Percentiles rank a stretch among this genome's conserved stretches.
Evolutionary conservation across 2,329 filamentous ascomycete genomes (phyloP).

Genomic region (Mycosphaerelloides madeirae): DNA sequence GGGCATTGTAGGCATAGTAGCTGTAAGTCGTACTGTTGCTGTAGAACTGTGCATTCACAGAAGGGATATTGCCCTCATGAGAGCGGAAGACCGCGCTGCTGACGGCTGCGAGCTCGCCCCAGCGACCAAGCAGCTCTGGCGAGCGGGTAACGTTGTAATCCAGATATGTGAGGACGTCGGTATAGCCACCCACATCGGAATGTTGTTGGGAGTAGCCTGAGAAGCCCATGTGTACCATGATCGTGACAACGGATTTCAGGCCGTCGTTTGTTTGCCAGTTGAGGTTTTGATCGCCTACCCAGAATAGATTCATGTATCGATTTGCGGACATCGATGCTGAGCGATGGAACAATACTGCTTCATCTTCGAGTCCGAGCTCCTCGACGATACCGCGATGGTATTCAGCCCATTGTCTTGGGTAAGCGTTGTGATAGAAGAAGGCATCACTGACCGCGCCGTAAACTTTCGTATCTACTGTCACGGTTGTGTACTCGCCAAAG

Average conservation of each 20-base stretch:
- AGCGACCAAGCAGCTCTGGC: slow-evolving; percentile 35
- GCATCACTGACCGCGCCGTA: slow-evolving; percentile 28
- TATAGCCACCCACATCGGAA: slow-evolving; percentile 37
- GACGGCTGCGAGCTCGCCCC: slow-evolving; percentile 36
- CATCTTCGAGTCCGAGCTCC: slow-evolving; percentile 26
- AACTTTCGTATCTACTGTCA: slow-evolving; percentile 28
- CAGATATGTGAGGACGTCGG: slow-evolving; percentile 28
- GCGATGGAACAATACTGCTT: slow-evolving; percentile 35
- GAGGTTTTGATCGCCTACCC: slow-evolving; percentile 37
- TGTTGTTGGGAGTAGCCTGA: slow-evolving; percentile 35
- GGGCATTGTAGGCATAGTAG: slow-evolving; percentile 35
- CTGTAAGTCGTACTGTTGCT: slow-evolving; percentile 32
- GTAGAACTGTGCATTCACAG: slow-evolving; percentile 37
- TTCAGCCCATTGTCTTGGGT: slow-evolving; percentile 33
- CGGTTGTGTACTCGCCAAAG: slow-evolving; percentile 35
- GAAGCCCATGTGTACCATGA: slow-evolving; percentile 36
- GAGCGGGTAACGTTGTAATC: slow-evolving; percentile 33
- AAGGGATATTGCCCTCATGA: slow-evolving; percentile 37
- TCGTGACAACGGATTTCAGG: slow-evolving; percentile 33
- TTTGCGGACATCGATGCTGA: slow-evolving; percentile 32
- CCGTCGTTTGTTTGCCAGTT: slow-evolving; percentile 34
- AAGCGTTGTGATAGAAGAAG: slow-evolving; percentile 35
- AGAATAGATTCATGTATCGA: slow-evolving; percentile 36
- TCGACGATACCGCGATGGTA: slow-evolving; percentile 31
- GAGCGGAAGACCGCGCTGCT: slow-evolving; percentile 34